phyloP scores from a whole-genome alignment of 1,139 yeast species.

The Debaryomycetaceae sp. region DNA sequence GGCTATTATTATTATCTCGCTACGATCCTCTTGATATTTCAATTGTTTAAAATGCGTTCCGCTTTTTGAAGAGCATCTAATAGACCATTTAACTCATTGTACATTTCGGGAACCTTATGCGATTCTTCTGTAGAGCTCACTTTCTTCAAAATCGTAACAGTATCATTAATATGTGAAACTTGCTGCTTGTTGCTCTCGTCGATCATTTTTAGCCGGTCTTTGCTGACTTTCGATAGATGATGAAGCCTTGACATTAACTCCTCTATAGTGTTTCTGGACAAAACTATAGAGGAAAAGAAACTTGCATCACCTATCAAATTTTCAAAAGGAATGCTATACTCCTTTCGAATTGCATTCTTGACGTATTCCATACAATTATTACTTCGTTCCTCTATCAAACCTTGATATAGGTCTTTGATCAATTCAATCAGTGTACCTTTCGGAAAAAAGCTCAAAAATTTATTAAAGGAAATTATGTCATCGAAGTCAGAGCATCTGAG shows the following conservation, averaged over 20 bases:
- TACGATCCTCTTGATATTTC: too few species aligned
- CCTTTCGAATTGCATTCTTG: constrained; percentile 12
- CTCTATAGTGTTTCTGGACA: constrained; percentile 9
- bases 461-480: constrained; percentile 7
- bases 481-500: constrained; percentile 7
- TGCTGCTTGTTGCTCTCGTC: constrained; percentile 14
- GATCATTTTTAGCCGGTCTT: constrained; percentile 8
- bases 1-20: too few species aligned
- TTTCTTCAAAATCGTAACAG: constrained; percentile 15
- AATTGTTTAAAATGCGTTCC: too few species aligned
- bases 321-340: constrained; percentile 23
- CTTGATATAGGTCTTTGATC: constrained; percentile 15
- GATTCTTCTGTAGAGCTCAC: too few species aligned
- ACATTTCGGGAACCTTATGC: too few species aligned
- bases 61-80: constrained; percentile 8
- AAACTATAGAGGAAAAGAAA: constrained; percentile 1
- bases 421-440: constrained; percentile 9
- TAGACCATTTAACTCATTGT: constrained; percentile 13
- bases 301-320: constrained; percentile 4
- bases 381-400: constrained; percentile 19
- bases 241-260: constrained; percentile 13
- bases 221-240: constrained; percentile 9
- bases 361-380: constrained; percentile 10
- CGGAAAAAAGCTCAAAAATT: constrained; percentile 15
- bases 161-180: constrained; percentile 14